Evolutionary conservation across 495 filamentous ascomycete species (phyloP).

Genomic region (Hypoxylon fuscum): DNA sequence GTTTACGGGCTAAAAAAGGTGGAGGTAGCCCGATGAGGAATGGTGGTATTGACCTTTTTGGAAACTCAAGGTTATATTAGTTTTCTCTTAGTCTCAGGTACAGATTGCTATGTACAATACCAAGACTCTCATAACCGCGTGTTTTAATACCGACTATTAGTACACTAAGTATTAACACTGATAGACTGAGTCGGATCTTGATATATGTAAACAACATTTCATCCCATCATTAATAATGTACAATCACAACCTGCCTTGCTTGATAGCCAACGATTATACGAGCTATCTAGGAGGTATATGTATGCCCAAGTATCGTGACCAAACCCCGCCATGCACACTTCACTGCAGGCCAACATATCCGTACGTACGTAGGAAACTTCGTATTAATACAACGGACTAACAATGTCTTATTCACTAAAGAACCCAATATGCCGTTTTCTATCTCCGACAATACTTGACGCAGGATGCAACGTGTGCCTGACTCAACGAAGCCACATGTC

Average conservation of each 20-base stretch:
- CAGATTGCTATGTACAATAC: too few relatives aligned
- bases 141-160: conserved; percentile 3
- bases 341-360: neutral
- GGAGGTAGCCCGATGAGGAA: conserved; percentile 27
- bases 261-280: neutral
- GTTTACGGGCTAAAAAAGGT: conserved; percentile 28
- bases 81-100: neutral
- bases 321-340: neutral
- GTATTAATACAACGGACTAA: neutral
- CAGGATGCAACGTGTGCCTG: conserved; percentile 26
- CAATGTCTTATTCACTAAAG: neutral
- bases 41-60: conserved; percentile 20
- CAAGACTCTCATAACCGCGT: too few relatives aligned
- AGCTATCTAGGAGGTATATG: neutral
- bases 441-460: conserved; percentile 1
- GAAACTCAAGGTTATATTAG: conserved; percentile 13
- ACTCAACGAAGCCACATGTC: conserved; percentile 32
- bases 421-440: neutral
- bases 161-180: conserved; percentile 13
- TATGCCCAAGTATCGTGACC: neutral
- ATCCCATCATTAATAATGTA: too few relatives aligned
- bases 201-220: neutral
- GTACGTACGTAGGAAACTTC: neutral
- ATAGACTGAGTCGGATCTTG: conserved; percentile 3
- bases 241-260: neutral